phyloP scores from a whole-genome alignment of 352 stramenopile genomes.

The Thalassiosira livingstoniorum region DNA sequence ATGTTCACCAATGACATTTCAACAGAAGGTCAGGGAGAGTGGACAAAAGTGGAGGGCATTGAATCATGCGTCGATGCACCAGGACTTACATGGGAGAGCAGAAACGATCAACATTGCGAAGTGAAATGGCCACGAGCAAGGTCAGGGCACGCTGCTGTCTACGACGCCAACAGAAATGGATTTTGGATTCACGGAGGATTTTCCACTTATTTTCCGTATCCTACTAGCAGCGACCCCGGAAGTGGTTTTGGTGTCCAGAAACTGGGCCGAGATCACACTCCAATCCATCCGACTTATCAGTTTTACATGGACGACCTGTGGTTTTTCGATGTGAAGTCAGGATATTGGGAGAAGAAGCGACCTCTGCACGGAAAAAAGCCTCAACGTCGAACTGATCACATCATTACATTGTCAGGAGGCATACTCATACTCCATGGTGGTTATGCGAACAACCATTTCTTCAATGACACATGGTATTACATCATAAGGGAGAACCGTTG shows the following conservation, averaged over 20 bases:
- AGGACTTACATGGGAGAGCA: slow-evolving; percentile 81
- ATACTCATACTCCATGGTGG: slow-evolving; percentile 93
- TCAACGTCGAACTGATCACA: slow-evolving; percentile 87
- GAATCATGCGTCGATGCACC: slow-evolving; percentile 82
- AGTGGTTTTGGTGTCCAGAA: slow-evolving; percentile 73
- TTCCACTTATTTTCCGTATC: slow-evolving; percentile 95
- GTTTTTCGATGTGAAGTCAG: slow-evolving; percentile 91
- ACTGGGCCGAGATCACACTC: slow-evolving; percentile 78
- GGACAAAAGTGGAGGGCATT: slow-evolving; percentile 81
- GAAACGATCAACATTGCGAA: slow-evolving; percentile 87
- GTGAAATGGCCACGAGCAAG: slow-evolving; percentile 90
- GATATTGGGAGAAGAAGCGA: slow-evolving; percentile 86
- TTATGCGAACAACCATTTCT: slow-evolving; percentile 93
- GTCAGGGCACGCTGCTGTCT: slow-evolving; percentile 89
- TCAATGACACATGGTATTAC: slow-evolving; percentile 96
- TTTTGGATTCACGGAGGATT: slow-evolving; percentile 94
- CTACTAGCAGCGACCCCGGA: slow-evolving; percentile 88
- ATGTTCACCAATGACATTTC: slow-evolving; percentile 45
- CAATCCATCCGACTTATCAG: slow-evolving; percentile 91
- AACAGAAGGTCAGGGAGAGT: slow-evolving; percentile 34
- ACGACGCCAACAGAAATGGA: slow-evolving; percentile 79
- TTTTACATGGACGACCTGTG: slow-evolving; percentile 95
- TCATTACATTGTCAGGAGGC: slow-evolving; percentile 85
- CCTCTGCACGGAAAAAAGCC: slow-evolving; percentile 67
- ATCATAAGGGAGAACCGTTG: slow-evolving; percentile 91